phyloP scores from a whole-genome alignment of 2,329 filamentous ascomycete species.

The Lachnellula arida region DNA sequence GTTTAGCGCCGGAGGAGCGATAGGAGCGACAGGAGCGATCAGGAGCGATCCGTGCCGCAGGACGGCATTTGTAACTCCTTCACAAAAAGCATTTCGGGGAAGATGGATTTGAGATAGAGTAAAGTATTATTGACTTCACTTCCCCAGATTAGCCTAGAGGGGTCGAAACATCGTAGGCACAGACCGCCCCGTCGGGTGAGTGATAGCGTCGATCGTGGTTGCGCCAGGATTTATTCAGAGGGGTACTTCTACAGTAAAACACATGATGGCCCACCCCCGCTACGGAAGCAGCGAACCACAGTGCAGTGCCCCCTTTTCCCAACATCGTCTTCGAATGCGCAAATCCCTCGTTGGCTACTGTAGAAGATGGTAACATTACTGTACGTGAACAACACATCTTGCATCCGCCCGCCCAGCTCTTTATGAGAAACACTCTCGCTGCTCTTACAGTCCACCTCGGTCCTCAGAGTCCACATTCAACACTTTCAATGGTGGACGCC shows the following conservation, averaged over 20 bases:
- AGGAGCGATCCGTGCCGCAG: neutral
- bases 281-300: slow-evolving; percentile 13
- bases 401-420: slow-evolving; percentile 13
- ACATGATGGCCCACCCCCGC: slow-evolving; percentile 1
- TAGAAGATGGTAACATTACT: neutral
- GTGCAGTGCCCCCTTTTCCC: neutral
- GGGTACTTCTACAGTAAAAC: too few relatives aligned
- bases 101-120: neutral
- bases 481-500: neutral
- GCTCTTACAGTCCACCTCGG: neutral
- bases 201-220: neutral
- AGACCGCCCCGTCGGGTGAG: neutral
- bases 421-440: neutral
- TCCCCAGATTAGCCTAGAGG: neutral
- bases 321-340: neutral
- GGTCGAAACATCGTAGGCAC: neutral
- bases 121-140: neutral
- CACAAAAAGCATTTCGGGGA: neutral
- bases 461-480: neutral
- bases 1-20: neutral
- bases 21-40: neutral
- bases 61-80: neutral
- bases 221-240: neutral
- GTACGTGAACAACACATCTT: slow-evolving; percentile 24
- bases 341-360: neutral